These are phyloP conservation scores for Solanum rostratum DNA, from an alignment of 257 asterid genomes.

Conservation along the genomic window DNA sequence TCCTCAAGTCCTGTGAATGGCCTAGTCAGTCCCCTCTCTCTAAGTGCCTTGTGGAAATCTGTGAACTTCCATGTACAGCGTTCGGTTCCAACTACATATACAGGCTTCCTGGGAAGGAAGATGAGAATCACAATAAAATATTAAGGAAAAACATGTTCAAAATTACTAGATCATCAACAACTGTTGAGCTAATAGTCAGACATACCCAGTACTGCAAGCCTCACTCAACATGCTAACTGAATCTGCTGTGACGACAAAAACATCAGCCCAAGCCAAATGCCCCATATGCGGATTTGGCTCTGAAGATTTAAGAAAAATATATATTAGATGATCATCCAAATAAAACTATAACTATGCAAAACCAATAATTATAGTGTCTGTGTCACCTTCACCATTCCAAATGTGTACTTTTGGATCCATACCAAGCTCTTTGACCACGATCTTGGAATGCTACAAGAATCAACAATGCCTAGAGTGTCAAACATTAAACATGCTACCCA, in stretches of 20 bases:
- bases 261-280: constrained; percentile 96
- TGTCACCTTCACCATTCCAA: constrained; percentile 90
- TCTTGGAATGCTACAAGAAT: constrained; percentile 37
- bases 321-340: constrained; percentile 10
- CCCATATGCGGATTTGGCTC: constrained; percentile 97
- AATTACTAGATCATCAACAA: constrained; percentile 5
- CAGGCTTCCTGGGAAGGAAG: constrained; percentile 68
- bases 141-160: neutral
- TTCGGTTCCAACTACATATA: constrained; percentile 85
- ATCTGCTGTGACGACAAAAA: constrained; percentile 83
- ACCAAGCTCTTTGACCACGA: constrained; percentile 68
- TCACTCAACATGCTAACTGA: constrained; percentile 95
- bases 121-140: neutral
- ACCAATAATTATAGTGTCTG: neutral
- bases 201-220: constrained; percentile 98
- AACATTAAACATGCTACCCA: neutral
- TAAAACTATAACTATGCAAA: neutral
- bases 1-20: constrained; percentile 97
- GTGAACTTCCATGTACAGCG: constrained; percentile 77
- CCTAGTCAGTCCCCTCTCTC: constrained; percentile 77
- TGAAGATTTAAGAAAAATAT: constrained; percentile 16
- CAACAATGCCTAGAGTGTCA: neutral
- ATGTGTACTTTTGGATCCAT: constrained; percentile 62
- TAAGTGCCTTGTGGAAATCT: constrained; percentile 71
- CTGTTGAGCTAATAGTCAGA: neutral